phyloP scores from a whole-genome alignment of 176 grass and related monocot species.

The Secale cereale region DNA sequence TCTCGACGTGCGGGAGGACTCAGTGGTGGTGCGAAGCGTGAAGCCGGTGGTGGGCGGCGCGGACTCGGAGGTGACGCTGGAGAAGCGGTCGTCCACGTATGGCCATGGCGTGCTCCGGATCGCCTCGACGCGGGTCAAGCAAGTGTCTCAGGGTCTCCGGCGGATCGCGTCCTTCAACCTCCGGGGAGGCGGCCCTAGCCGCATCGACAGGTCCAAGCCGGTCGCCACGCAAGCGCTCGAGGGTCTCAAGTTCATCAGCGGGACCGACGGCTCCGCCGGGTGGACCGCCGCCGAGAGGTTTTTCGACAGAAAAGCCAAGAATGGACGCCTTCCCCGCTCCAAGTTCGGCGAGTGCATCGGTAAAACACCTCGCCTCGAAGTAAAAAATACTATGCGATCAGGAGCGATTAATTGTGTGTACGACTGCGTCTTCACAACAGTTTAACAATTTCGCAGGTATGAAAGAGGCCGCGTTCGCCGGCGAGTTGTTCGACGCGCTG shows the following conservation, averaged over 20 bases:
- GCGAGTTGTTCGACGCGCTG: constrained; percentile 79
- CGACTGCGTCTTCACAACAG: too few species aligned
- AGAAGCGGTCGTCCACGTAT: constrained; percentile 48
- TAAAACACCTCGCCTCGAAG: not conserved
- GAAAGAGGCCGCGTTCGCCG: constrained; percentile 65
- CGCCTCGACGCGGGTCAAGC: constrained; percentile 63
- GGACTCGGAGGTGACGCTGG: constrained; percentile 41
- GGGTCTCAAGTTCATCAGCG: constrained; percentile 85
- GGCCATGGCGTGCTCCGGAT: constrained; percentile 42
- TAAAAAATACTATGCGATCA: not conserved
- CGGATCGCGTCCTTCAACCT: constrained; percentile 45
- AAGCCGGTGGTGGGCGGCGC: constrained; percentile 29
- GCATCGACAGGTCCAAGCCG: constrained; percentile 53
- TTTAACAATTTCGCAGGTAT: constrained; percentile 37
- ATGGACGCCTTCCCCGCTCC: constrained; percentile 57
- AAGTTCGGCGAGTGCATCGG: constrained; percentile 88
- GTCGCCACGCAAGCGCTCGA: constrained; percentile 76
- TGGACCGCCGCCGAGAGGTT: constrained; percentile 56
- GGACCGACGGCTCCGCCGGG: constrained; percentile 39
- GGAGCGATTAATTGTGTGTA: not conserved
- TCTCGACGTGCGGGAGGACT: constrained; percentile 77
- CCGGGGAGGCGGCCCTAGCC: not conserved
- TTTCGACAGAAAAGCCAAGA: constrained; percentile 52
- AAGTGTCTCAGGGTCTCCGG: constrained; percentile 52
- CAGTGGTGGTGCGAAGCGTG: constrained; percentile 81